Conservation (phyloP, 192 early-diverging fungal species). For the Gamsiella multidivaricata region DNA sequence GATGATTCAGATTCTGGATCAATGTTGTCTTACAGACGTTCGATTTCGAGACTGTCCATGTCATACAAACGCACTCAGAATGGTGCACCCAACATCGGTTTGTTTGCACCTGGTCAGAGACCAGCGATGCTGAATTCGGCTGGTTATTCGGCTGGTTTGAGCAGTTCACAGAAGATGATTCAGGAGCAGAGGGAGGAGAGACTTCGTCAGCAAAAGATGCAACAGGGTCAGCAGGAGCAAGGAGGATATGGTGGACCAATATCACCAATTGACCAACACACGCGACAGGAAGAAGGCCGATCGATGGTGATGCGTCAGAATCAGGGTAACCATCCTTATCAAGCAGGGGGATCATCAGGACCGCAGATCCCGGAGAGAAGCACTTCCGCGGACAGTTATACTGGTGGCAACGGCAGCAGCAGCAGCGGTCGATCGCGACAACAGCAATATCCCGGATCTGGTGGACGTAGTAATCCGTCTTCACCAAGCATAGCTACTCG, state of each 20-base stretch:
- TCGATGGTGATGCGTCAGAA: constrained; percentile 10
- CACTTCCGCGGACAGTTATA: constrained; percentile 24
- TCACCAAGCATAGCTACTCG: constrained; percentile 32
- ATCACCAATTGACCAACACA: background rate
- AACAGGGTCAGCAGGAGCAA: constrained; percentile 15
- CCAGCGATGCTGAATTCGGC: constrained; percentile 17
- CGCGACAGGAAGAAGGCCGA: constrained; percentile 31
- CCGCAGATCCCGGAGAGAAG: constrained; percentile 32
- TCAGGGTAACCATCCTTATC: background rate
- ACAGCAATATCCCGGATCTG: constrained; percentile 7
- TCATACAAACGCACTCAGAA: constrained; percentile 30
- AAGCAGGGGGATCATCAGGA: background rate
- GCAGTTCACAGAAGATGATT: constrained; percentile 46
- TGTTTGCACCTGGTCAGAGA: constrained; percentile 35
- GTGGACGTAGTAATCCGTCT: constrained; percentile 22
- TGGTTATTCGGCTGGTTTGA: constrained; percentile 6
- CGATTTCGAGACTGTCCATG: constrained; percentile 45
- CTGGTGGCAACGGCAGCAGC: background rate
- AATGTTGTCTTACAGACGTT: constrained; percentile 42
- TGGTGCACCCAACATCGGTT: constrained; percentile 40
- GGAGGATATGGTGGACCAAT: background rate
- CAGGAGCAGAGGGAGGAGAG: constrained; percentile 49
- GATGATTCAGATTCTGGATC: constrained; percentile 49
- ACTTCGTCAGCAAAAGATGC: constrained; percentile 35
- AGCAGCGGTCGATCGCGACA: constrained; percentile 17